Base-by-base conservation (phyloP, 257 asterid genomes). In the Jasminum sambac region DNA sequence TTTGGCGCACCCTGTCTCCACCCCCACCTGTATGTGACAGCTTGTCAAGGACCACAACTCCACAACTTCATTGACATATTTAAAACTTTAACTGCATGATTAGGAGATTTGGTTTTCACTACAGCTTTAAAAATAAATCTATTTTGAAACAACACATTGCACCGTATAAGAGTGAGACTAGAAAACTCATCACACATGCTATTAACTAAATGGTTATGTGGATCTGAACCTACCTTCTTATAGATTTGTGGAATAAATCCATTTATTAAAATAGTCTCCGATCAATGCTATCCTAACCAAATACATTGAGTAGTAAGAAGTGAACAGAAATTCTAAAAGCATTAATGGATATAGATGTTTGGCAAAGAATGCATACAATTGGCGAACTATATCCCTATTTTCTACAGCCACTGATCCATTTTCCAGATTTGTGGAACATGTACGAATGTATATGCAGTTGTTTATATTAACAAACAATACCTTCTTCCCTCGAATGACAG, bases 401-500 rank as follows among this genome's bases (percentile, higher is more conserved):
- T 13, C 50, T 0, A 0, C 17, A 3, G 5, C 50, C 14, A n/a
- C 5, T 43, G 14, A 12, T 43, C 50, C 21, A 14, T n/a, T 50
- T 50, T 50, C 60, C 60, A 50, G 24, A 50, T 1, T 8, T 17
- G 3, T 2, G 60, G 11, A 50, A 50, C 26, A 8, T 17, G 26
- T 50, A 46, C 21, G n/a, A 44, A 44, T 44, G 57, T 16, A 46
- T 16, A 13, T 8, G 13, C 1, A 6, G 8, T 50, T 50, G 25
- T 50, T 17, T 8, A 50, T 50, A 50, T 50, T n/a, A 50, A 48
- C 67, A 63, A 57, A 37, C 36, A 11, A 14, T 68, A 78, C 88
- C 85, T 83, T 80, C 75, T 80, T 83, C 69, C 85, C 88, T 63
- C 85, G 78, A 46, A 83, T 80, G 52, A 78, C 88, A n/a, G 79